phyloP scores from a whole-genome alignment of 768 basidiomycete species.

The Xerocomellus amylosporus region DNA sequence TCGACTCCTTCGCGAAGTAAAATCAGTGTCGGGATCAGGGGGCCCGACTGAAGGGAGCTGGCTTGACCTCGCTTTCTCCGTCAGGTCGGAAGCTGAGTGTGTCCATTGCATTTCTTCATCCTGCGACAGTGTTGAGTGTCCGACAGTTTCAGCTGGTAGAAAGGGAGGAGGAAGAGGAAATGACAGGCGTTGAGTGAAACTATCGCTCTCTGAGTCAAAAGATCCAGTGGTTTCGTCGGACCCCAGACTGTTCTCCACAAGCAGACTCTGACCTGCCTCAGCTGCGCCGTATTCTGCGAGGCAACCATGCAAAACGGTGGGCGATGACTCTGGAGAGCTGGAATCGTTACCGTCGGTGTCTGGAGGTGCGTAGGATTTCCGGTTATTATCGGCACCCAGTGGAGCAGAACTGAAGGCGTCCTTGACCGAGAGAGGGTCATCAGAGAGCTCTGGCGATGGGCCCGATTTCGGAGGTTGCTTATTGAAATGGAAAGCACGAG shows the following conservation, averaged over 20 bases:
- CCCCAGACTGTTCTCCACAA: background rate
- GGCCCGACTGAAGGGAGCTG: constrained; percentile 1
- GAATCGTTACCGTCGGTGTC: background rate
- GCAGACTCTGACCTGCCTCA: background rate
- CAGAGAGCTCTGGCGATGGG: background rate
- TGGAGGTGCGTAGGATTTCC: background rate
- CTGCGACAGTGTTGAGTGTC: background rate
- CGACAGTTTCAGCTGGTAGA: constrained; percentile 3
- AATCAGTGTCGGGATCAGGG: background rate
- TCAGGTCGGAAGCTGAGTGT: constrained; percentile 11
- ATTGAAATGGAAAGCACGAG: background rate
- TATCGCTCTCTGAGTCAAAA: background rate
- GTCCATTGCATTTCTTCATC: background rate
- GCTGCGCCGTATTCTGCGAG: background rate
- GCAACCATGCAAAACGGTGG: background rate
- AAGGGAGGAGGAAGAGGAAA: constrained; percentile 21
- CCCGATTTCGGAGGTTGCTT: background rate
- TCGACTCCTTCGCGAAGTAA: constrained; percentile 21
- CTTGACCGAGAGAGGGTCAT: background rate
- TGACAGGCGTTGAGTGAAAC: constrained; percentile 12
- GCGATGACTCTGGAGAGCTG: background rate
- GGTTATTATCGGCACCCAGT: background rate
- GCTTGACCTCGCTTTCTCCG: constrained; percentile 12
- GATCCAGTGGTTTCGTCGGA: background rate
- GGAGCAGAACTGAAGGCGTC: background rate